A percentile compares a stretch with the other conserved stretches of the same genome.
These are phyloP conservation scores for Colletotrichum falcatum DNA, from an alignment of 2,329 filamentous ascomycete genomes.

Conservation along the genomic window DNA sequence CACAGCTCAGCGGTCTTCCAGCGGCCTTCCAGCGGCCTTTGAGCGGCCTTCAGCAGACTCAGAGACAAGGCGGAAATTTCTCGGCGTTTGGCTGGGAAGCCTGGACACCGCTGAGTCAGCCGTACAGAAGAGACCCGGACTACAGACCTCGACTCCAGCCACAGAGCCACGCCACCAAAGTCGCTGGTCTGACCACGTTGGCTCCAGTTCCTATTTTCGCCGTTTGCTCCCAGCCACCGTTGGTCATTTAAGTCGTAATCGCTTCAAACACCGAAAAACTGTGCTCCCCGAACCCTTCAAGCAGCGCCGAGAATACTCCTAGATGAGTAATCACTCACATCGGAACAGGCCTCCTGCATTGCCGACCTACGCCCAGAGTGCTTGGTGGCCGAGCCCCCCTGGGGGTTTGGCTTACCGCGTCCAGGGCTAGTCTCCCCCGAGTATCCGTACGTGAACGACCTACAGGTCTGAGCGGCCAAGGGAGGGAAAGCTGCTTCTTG, in stretches of 20 bases:
- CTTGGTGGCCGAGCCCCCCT: background rate
- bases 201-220: constrained; percentile 39
- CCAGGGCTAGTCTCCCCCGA: background rate
- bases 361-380: constrained; percentile 24
- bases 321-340: constrained; percentile 11
- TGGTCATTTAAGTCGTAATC: constrained; percentile 13
- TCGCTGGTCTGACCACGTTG: constrained; percentile 26
- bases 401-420: background rate
- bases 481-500: background rate
- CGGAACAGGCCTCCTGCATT: background rate
- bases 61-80: constrained; percentile 14
- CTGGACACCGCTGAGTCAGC: constrained; percentile 20
- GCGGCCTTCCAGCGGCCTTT: constrained; percentile 8
- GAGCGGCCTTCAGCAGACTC: constrained; percentile 4
- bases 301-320: background rate
- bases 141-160: background rate
- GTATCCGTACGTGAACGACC: no score
- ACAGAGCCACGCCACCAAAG: background rate
- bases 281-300: constrained; percentile 6
- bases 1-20: constrained; percentile 3
- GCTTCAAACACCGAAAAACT: constrained; percentile 37
- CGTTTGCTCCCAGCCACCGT: constrained; percentile 28
- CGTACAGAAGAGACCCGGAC: no score
- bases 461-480: background rate
- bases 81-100: background rate